Evolutionary conservation across 768 basidiomycete species (phyloP).

Genomic region (Termitomyces sp.): DNA sequence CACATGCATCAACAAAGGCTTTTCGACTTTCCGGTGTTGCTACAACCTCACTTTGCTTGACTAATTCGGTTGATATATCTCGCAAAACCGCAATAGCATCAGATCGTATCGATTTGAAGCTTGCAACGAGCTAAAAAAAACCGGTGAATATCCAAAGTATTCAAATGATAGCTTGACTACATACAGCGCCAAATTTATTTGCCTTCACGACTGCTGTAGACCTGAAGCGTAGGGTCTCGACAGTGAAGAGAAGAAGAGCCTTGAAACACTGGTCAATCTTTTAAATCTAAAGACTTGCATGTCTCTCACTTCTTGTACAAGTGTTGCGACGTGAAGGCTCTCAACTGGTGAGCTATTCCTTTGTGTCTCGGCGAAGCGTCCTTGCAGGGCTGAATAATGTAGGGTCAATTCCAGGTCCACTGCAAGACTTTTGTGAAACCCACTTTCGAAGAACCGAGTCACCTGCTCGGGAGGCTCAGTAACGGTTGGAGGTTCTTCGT

Average conservation of each 20-base stretch:
- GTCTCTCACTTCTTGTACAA: slow-evolving; percentile 67
- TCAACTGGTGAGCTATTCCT: slow-evolving; percentile 47
- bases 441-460: slow-evolving; percentile 62
- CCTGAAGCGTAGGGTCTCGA: slow-evolving; percentile 78
- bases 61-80: slow-evolving; percentile 54
- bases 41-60: slow-evolving; percentile 50
- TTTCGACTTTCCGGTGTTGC: slow-evolving; percentile 53
- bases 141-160: neutral
- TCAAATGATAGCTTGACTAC: slow-evolving; percentile 23
- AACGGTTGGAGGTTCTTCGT: slow-evolving; percentile 68
- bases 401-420: neutral
- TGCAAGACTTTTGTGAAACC: slow-evolving; percentile 10
- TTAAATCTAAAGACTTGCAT: slow-evolving; percentile 1
- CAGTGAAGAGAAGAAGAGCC: slow-evolving; percentile 70
- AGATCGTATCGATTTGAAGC: slow-evolving; percentile 60
- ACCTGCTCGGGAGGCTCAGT: slow-evolving; percentile 59
- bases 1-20: slow-evolving; percentile 50
- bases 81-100: slow-evolving; percentile 51
- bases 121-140: slow-evolving; percentile 55
- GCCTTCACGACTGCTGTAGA: slow-evolving; percentile 63
- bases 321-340: slow-evolving; percentile 67
- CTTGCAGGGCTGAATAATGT: slow-evolving; percentile 46
- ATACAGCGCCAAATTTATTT: slow-evolving; percentile 70
- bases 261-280: slow-evolving; percentile 26
- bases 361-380: slow-evolving; percentile 46